These are phyloP conservation scores for Colletotrichum lentis DNA, from an alignment of 2,329 filamentous ascomycete genomes.

Conservation along the genomic window DNA sequence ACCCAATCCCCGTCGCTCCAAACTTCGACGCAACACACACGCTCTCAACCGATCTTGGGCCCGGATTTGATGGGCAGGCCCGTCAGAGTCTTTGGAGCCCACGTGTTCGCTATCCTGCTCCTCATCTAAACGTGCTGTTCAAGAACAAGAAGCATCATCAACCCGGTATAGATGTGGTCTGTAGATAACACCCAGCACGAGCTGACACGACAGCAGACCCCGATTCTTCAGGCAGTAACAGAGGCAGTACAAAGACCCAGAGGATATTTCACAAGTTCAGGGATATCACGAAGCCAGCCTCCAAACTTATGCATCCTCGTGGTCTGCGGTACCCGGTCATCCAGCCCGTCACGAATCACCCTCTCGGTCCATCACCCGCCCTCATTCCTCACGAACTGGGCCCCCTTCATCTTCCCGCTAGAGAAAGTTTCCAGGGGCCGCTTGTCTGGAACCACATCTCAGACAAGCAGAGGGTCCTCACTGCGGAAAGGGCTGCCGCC, in stretches of 20 bases:
- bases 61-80: constrained; percentile 22
- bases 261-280: constrained; percentile 9
- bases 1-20: constrained; percentile 10
- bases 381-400: neutral
- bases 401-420: neutral
- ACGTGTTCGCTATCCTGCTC: neutral
- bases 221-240: constrained; percentile 5
- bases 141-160: constrained; percentile 3
- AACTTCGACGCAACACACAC: constrained; percentile 10
- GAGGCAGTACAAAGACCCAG: constrained; percentile 3
- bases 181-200: neutral
- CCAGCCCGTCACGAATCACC: constrained; percentile 7
- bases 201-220: neutral
- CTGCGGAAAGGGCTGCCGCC: constrained; percentile 79
- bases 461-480: constrained; percentile 50
- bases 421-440: neutral
- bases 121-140: neutral
- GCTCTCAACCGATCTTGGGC: constrained; percentile 11
- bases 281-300: neutral
- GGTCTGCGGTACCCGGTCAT: neutral
- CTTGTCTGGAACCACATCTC: neutral
- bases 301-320: neutral
- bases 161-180: neutral
- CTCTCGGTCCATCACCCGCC: neutral
- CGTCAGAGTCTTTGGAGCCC: constrained; percentile 9